Percentiles rank a stretch among this genome's conserved stretches.
Conservation (phyloP, 140 eudicot genomes). For the Cichorium intybus region DNA sequence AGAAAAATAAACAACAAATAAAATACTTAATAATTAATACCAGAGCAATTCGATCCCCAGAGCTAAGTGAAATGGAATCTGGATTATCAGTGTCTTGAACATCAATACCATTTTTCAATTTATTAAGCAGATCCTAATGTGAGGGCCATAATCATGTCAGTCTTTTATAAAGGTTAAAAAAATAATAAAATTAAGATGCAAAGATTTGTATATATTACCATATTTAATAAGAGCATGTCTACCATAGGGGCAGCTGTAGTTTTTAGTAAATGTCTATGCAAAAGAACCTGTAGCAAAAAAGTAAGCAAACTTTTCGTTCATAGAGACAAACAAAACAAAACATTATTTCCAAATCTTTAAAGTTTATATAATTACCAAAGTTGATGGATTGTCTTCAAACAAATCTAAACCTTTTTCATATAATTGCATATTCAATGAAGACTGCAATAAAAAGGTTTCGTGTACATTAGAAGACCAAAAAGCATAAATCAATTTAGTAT, state of each 20-base stretch:
- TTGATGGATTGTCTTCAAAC: slow-evolving; percentile 88
- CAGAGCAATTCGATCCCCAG: slow-evolving; percentile 77
- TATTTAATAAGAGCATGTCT: slow-evolving; percentile 61
- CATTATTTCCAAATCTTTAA: not conserved
- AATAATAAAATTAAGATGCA: slow-evolving; percentile 7
- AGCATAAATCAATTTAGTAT: not conserved
- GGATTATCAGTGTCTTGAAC: slow-evolving; percentile 58
- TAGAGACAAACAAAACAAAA: slow-evolving; percentile 3
- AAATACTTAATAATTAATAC: slow-evolving; percentile 37
- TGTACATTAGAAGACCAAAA: slow-evolving; percentile 8
- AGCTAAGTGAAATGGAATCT: slow-evolving; percentile 51
- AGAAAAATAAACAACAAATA: not conserved
- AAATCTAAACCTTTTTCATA: slow-evolving; percentile 87
- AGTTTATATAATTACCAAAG: slow-evolving; percentile 59
- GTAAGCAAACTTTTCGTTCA: not conserved
- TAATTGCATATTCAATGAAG: slow-evolving; percentile 71
- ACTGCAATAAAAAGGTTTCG: slow-evolving; percentile 42
- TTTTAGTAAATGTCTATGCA: slow-evolving; percentile 82
- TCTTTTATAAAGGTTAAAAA: not conserved
- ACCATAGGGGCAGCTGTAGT: slow-evolving; percentile 72
- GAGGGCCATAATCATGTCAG: slow-evolving; percentile 23
- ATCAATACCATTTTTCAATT: slow-evolving; percentile 72
- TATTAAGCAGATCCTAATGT: slow-evolving; percentile 65
- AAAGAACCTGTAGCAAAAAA: slow-evolving; percentile 51
- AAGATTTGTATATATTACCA: slow-evolving; percentile 45